Evolutionary conservation across 2,329 filamentous ascomycete genomes (phyloP), one percentile per base, ranked within the genome.

Genomic region (Fusarium paranaense): DNA sequence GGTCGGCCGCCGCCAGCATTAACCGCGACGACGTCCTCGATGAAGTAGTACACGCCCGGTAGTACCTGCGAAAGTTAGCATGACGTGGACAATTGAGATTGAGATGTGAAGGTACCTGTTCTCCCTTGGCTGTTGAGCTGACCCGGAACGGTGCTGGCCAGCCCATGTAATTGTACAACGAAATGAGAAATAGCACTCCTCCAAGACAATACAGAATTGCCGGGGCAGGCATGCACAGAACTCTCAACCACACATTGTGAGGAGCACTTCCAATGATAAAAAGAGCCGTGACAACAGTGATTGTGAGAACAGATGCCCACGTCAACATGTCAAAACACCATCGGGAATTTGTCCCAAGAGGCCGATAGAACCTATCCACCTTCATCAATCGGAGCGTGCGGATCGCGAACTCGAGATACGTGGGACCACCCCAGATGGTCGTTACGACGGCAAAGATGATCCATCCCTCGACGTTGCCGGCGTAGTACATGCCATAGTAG

Each of bases 21-120:
- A 45, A 93, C 91, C 6, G 90, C 90, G 16, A 92, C 87, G 27
- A 92, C 86, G 75, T 93, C 91, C 80, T 93, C 91, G 30, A 93
- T 88, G 33, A 93, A 85, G 59, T 91, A 91, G 74, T 92, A 91
- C 2, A 89, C 86, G 3, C 89, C 87, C 0, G 91, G 91, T 4
- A 88, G 86, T 66, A 92, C 88, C 79, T 84, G n/a, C 1, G 1
- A 40, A 6, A 45, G 54, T 78, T 63, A 85, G 86, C 6, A 67
- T n/a, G 5, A 2, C 5, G 16, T 9, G 4, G 27, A 8, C 1
- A n/a, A 1, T 13, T 22, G 16, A 9, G n/a, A 3, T 1, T 38
- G 14, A 4, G 42, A 9, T 9, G 10, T 30, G 10, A 2, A 63
- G 73, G 4, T 76, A 83, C 82, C 77, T 77, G 77, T 70, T 81